A percentile compares a stretch with the other conserved stretches of the same genome.
Conservation (phyloP, 106 monocot genomes). For the Agapanthus africanus region DNA sequence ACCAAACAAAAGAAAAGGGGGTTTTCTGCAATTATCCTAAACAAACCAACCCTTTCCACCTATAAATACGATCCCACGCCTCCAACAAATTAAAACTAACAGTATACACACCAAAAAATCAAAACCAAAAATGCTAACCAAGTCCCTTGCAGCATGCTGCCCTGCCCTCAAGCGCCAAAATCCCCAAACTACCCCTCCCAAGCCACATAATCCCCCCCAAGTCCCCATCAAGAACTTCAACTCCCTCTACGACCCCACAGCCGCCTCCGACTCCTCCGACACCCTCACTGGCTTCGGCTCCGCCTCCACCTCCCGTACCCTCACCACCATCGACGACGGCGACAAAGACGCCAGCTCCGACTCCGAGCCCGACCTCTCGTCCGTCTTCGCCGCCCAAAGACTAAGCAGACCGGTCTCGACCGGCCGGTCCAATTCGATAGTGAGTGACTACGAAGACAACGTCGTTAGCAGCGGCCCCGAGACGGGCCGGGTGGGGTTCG, state of each 20-base stretch:
- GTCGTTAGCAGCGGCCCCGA: not conserved
- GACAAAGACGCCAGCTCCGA: not conserved
- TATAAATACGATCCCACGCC: too few relatives aligned
- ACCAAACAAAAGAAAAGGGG: too few relatives aligned
- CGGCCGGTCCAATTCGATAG: slow-evolving; percentile 55
- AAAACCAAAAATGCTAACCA: not conserved
- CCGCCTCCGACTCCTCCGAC: slow-evolving; percentile 14
- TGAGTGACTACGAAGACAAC: slow-evolving; percentile 9
- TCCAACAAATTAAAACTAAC: too few relatives aligned
- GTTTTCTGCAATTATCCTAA: too few relatives aligned
- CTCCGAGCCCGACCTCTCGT: slow-evolving; percentile 33
- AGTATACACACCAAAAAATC: too few relatives aligned
- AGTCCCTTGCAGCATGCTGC: not conserved
- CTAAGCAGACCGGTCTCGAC: slow-evolving; percentile 40
- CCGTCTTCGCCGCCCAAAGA: slow-evolving; percentile 51
- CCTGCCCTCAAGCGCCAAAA: not conserved
- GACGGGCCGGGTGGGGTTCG: slow-evolving; percentile 10
- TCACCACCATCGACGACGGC: not conserved
- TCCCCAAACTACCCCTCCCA: not conserved
- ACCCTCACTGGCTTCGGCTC: slow-evolving; percentile 36
- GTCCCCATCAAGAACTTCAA: slow-evolving; percentile 45
- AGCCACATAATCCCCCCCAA: too few relatives aligned
- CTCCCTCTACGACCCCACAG: slow-evolving; percentile 28
- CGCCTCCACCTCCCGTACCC: slow-evolving; percentile 11
- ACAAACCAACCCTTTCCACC: too few relatives aligned